Evolutionary conservation across 2,329 filamentous ascomycete genomes (phyloP).

Genomic region (Dactylellina haptotyla): DNA sequence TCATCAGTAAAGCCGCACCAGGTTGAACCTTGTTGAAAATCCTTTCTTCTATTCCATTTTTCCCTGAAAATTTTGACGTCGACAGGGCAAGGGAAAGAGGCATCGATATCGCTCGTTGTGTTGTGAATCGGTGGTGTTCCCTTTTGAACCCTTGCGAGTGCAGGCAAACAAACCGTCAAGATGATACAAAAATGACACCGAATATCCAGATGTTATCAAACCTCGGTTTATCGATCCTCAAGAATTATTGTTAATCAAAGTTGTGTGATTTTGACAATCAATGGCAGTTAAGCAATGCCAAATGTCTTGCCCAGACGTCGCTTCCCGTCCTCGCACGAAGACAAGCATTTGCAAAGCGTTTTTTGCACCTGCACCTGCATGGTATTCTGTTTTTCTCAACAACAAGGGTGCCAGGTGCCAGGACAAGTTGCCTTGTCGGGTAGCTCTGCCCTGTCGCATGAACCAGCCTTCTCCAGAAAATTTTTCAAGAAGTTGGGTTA

Average conservation of each 20-base stretch:
- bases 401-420: background rate
- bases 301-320: conserved; percentile 19
- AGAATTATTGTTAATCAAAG: background rate
- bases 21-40: conserved; percentile 18
- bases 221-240: background rate
- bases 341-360: background rate
- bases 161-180: background rate
- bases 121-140: background rate
- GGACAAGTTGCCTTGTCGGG: background rate
- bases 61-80: conserved; percentile 4
- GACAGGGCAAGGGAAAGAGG: background rate
- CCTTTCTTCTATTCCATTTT: background rate
- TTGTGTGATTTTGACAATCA: background rate
- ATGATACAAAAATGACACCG: too few species aligned
- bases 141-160: background rate
- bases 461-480: conserved; percentile 2
- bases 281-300: conserved; percentile 1
- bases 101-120: background rate
- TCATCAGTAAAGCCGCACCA: conserved; percentile 29
- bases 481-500: background rate
- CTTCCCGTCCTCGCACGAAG: background rate
- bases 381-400: background rate
- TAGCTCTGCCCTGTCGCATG: conserved; percentile 4
- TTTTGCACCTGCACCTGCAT: background rate
- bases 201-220: too few species aligned